Conservation (phyloP, 2,329 filamentous ascomycete genomes). For the Cytospora leucostoma region DNA sequence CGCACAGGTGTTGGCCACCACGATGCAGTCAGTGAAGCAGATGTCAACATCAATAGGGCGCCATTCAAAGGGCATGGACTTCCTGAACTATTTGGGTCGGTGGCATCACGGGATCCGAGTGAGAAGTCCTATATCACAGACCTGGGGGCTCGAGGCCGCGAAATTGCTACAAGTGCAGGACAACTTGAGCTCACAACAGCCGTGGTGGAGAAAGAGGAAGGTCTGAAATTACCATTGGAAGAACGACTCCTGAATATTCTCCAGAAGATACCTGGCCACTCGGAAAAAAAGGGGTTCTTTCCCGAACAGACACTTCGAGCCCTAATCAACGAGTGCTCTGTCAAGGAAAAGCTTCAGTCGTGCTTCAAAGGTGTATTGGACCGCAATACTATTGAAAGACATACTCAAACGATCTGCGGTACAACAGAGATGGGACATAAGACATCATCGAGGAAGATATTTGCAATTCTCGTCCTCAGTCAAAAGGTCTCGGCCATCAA, state of each 20-base stretch:
- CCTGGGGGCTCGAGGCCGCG: background rate
- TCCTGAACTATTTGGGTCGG: background rate
- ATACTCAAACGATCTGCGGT: background rate
- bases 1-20: background rate
- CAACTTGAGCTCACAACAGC: background rate
- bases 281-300: slow-evolving; percentile 3
- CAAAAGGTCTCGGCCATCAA: background rate
- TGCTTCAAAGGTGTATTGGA: background rate
- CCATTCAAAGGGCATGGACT: background rate
- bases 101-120: background rate
- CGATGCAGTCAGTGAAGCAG: background rate
- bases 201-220: background rate
- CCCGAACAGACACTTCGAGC: background rate
- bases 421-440: background rate
- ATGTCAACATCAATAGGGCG: background rate
- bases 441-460: slow-evolving; percentile 21
- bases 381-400: background rate
- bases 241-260: background rate
- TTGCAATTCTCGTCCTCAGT: slow-evolving; percentile 24
- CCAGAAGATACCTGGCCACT: background rate
- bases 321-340: background rate
- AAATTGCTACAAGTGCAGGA: background rate
- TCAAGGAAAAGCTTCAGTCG: background rate
- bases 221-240: background rate
- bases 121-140: background rate